Evolutionary conservation across 1,284 basidiomycete genomes (phyloP).

Genomic region (Ganoderma lucidum): DNA sequence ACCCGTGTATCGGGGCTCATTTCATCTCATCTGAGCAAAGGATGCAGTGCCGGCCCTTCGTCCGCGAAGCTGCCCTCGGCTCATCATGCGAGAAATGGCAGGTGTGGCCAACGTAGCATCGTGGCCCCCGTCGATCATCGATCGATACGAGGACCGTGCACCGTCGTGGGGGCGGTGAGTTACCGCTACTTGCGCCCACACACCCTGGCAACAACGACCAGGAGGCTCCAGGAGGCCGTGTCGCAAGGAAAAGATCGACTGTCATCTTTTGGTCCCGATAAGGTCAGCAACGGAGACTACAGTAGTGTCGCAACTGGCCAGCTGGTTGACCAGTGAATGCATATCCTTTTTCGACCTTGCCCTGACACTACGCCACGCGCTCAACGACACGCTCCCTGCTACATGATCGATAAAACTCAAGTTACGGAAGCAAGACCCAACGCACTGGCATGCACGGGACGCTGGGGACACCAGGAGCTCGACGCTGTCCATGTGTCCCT

Average conservation of each 20-base stretch:
- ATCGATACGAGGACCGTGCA: conserved; percentile 18
- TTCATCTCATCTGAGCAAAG: not conserved
- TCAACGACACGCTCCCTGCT: not conserved
- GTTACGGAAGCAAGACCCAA: conserved; percentile 11
- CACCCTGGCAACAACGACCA: not conserved
- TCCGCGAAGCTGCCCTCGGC: conserved; percentile 11
- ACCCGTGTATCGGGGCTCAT: not conserved
- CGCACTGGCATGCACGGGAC: conserved; percentile 5
- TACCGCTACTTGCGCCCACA: not conserved
- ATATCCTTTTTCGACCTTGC: not conserved
- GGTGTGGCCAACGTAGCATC: not conserved
- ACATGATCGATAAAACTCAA: conserved; percentile 6
- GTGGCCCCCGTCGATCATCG: conserved; percentile 18
- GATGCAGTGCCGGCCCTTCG: not conserved
- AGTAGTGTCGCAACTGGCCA: too few relatives aligned
- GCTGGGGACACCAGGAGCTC: conserved; percentile 7
- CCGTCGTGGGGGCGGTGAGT: not conserved
- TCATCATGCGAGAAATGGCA: not conserved
- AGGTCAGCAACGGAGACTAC: too few relatives aligned
- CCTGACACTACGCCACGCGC: not conserved
- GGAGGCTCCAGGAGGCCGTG: not conserved
- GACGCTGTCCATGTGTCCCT: conserved; percentile 10
- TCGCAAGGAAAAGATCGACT: too few relatives aligned
- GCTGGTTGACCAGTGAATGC: not conserved
- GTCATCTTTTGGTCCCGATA: too few relatives aligned